These are phyloP conservation scores for Epichloe sibirici DNA, from an alignment of 2,329 filamentous ascomycete species.

Conservation along the genomic window DNA sequence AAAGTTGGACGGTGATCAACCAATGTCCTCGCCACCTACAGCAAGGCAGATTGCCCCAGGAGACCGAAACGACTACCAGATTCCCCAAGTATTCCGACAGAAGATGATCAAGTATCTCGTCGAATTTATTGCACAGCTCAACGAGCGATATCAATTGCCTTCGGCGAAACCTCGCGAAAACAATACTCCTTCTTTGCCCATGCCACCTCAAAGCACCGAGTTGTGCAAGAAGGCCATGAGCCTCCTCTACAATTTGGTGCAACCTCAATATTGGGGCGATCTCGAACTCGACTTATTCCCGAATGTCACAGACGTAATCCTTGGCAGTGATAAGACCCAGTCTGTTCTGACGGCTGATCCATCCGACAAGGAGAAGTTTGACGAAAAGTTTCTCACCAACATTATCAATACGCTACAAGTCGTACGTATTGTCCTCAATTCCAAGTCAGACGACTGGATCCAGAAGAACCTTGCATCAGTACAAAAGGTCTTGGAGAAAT, in stretches of 20 bases:
- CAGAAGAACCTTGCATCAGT: conserved; percentile 62
- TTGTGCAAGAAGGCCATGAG: conserved; percentile 76
- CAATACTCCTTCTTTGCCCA: conserved; percentile 28
- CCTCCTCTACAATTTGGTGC: conserved; percentile 72
- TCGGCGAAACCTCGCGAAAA: conserved; percentile 54
- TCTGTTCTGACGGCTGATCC: conserved; percentile 46
- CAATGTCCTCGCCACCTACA: conserved; percentile 42
- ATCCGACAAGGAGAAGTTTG: conserved; percentile 56
- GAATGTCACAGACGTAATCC: conserved; percentile 76
- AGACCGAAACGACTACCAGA: conserved; percentile 54
- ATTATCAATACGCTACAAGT: conserved; percentile 94
- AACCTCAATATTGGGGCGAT: conserved; percentile 82
- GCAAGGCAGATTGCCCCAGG: conserved; percentile 25
- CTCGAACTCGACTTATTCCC: conserved; percentile 84
- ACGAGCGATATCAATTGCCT: conserved; percentile 71
- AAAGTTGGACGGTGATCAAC: conserved; percentile 54
- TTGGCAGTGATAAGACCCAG: conserved; percentile 67
- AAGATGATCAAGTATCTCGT: conserved; percentile 92
- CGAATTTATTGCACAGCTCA: conserved; percentile 83
- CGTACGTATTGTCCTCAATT: conserved; percentile 76
- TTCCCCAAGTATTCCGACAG: conserved; percentile 53
- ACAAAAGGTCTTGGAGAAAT: conserved; percentile 83
- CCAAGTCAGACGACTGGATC: conserved; percentile 86
- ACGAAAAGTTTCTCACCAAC: conserved; percentile 72
- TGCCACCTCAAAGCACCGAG: conserved; percentile 51